A percentile compares a stretch with the other conserved stretches of the same genome.
These are phyloP conservation scores for Pythium sukuiense DNA, from an alignment of 352 stramenopile species.

Conservation along the genomic window DNA sequence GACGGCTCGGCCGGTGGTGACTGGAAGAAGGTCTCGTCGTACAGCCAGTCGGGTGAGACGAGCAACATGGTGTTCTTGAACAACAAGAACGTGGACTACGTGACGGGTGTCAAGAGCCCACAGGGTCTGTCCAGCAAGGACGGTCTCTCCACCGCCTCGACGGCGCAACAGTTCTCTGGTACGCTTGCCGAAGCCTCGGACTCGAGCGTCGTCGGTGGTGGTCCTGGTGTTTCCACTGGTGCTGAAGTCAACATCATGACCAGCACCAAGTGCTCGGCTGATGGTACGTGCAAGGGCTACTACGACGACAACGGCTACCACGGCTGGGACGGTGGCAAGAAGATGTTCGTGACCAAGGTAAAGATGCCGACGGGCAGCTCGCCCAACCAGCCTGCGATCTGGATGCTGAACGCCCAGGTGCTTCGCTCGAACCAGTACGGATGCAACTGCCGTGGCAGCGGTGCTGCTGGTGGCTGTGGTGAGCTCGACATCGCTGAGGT, in stretches of 20 bases:
- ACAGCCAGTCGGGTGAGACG: slow-evolving; percentile 32
- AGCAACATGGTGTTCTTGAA: slow-evolving; percentile 76
- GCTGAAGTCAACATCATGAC: slow-evolving; percentile 82
- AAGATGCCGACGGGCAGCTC: slow-evolving; percentile 44
- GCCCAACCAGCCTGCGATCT: slow-evolving; percentile 65
- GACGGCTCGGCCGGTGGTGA: slow-evolving; percentile 22
- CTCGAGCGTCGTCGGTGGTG: slow-evolving; percentile 37
- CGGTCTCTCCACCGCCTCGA: slow-evolving; percentile 26
- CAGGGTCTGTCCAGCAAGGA: slow-evolving; percentile 55
- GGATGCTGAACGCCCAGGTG: slow-evolving; percentile 76
- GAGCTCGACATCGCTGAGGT: slow-evolving; percentile 75
- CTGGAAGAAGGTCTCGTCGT: slow-evolving; percentile 58
- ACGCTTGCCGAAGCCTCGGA: slow-evolving; percentile 51
- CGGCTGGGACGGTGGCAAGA: slow-evolving; percentile 71
- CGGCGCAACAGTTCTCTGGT: slow-evolving; percentile 45
- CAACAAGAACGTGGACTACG: slow-evolving; percentile 78
- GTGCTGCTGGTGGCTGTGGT: slow-evolving; percentile 54
- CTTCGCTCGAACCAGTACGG: slow-evolving; percentile 66
- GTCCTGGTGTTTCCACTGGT: slow-evolving; percentile 57
- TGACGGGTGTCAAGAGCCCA: slow-evolving; percentile 35
- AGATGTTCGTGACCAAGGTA: slow-evolving; percentile 79
- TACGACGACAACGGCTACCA: slow-evolving; percentile 67
- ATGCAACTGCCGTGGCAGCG: slow-evolving; percentile 71
- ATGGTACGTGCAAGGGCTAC: slow-evolving; percentile 55
- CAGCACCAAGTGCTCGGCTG: slow-evolving; percentile 39